Conservation (phyloP, 345 rosid genomes). For the Syzygium oleosum region DNA sequence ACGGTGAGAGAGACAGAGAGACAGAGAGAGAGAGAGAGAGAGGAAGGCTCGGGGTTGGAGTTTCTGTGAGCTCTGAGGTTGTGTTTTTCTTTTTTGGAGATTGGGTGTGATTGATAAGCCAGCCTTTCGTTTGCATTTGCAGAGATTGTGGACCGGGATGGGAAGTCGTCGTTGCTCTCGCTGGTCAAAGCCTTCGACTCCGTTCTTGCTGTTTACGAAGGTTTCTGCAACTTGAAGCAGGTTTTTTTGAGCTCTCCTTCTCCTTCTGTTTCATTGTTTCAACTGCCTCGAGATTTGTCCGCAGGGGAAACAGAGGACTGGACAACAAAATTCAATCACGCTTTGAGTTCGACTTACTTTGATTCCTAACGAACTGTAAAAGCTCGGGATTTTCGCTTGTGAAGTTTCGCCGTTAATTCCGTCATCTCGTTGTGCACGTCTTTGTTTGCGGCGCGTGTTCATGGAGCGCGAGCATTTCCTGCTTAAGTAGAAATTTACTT, state of each 20-base stretch:
- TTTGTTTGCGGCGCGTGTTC: neutral
- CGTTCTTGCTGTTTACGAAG: conserved; percentile 79
- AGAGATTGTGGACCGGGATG: conserved; percentile 52
- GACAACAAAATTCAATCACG: neutral
- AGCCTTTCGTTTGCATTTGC: conserved; percentile 1
- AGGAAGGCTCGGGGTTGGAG: neutral
- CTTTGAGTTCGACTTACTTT: neutral
- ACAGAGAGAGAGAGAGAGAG: neutral
- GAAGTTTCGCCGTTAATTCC: neutral
- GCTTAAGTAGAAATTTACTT: neutral
- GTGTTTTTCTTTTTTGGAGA: neutral
- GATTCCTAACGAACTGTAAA: neutral
- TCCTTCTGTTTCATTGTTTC: neutral
- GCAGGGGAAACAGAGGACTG: neutral
- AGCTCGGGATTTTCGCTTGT: neutral
- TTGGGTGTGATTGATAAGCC: neutral
- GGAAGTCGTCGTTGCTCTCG: conserved; percentile 68
- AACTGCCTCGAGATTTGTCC: neutral
- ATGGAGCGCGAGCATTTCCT: neutral
- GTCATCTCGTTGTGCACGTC: neutral
- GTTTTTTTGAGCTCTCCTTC: conserved; percentile 14
- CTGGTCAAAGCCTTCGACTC: conserved; percentile 83
- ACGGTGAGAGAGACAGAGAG: conserved; percentile 23
- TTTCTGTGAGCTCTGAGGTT: neutral
- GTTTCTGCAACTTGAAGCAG: conserved; percentile 98